Evolutionary conservation across 2,329 filamentous ascomycete species (phyloP).

Genomic region (Fusarium sp.): DNA sequence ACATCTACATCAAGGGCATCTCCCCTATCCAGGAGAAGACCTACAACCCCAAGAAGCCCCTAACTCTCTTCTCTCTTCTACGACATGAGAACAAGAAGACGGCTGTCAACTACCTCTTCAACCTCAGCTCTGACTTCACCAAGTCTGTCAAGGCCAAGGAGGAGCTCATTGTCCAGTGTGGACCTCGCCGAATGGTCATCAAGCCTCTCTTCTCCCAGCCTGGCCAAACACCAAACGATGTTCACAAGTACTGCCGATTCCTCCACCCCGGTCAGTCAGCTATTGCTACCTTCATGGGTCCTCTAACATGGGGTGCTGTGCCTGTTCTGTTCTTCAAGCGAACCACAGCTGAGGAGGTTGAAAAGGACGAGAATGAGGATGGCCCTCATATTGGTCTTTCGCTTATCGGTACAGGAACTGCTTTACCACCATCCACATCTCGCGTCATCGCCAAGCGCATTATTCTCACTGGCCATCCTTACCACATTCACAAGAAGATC

Average conservation of each 20-base stretch:
- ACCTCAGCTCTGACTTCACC: conserved; percentile 78
- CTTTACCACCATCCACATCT: conserved; percentile 76
- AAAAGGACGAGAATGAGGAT: conserved; percentile 53
- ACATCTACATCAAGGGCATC: conserved; percentile 73
- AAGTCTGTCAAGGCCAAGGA: conserved; percentile 89
- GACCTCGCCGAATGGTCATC: conserved; percentile 84
- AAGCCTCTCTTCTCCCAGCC: conserved; percentile 89
- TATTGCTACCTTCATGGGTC: conserved; percentile 88
- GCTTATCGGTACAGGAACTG: conserved; percentile 87
- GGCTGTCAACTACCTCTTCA: conserved; percentile 87
- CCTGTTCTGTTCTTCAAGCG: conserved; percentile 88
- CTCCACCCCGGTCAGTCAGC: conserved; percentile 90
- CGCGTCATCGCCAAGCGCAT: conserved; percentile 93
- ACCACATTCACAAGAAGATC: conserved; percentile 98
- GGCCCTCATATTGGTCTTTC: conserved; percentile 63
- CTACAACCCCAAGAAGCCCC: conserved; percentile 62
- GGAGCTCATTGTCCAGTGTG: conserved; percentile 89
- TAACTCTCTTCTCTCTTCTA: conserved; percentile 85
- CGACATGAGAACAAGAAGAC: conserved; percentile 96
- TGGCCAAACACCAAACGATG: conserved; percentile 93
- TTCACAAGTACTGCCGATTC: conserved; percentile 95
- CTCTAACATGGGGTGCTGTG: conserved; percentile 91
- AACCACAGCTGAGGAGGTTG: conserved; percentile 52
- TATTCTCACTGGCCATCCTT: conserved; percentile 93
- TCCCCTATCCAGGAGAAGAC: conserved; percentile 54